Conservation (phyloP, 2,329 filamentous ascomycete genomes). For the Byssoonygena ceratinophila region DNA sequence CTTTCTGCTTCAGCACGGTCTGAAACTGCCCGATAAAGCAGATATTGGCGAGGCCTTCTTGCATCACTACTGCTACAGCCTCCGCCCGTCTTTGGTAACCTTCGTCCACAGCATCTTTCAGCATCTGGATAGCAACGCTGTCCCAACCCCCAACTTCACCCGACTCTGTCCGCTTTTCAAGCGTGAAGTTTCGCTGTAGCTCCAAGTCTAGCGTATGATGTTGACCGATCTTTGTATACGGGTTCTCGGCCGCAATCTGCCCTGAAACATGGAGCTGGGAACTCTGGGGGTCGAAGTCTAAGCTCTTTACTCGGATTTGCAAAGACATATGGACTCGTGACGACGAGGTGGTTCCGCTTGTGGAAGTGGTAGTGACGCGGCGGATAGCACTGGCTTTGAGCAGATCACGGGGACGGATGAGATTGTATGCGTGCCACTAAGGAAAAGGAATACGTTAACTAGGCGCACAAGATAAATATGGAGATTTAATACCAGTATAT, state of each 20-base stretch:
- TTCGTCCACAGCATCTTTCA: slow-evolving; percentile 68
- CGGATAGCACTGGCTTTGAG: slow-evolving; percentile 57
- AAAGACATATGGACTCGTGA: slow-evolving; percentile 54
- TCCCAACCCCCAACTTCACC: slow-evolving; percentile 60
- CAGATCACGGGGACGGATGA: slow-evolving; percentile 55
- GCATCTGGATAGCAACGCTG: slow-evolving; percentile 66
- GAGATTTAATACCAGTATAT: slow-evolving; percentile 17
- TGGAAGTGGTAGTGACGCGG: slow-evolving; percentile 48
- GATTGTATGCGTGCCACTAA: slow-evolving; percentile 65
- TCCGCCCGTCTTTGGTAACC: slow-evolving; percentile 60
- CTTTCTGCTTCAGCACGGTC: slow-evolving; percentile 40
- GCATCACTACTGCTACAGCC: slow-evolving; percentile 84
- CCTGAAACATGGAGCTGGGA: slow-evolving; percentile 60
- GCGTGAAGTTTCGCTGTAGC: slow-evolving; percentile 71
- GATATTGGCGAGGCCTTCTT: slow-evolving; percentile 53
- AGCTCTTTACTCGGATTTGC: slow-evolving; percentile 52
- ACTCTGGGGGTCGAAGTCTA: slow-evolving; percentile 60
- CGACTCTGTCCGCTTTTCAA: slow-evolving; percentile 61
- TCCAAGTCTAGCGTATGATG: slow-evolving; percentile 74
- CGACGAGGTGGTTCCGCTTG: slow-evolving; percentile 51
- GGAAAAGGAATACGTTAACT: neutral
- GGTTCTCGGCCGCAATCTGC: slow-evolving; percentile 55
- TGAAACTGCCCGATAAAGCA: slow-evolving; percentile 43
- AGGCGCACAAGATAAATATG: neutral
- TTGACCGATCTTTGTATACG: slow-evolving; percentile 55